These are phyloP conservation scores for Botrytis deweyae DNA, from an alignment of 2,329 filamentous ascomycete genomes.

Conservation along the genomic window DNA sequence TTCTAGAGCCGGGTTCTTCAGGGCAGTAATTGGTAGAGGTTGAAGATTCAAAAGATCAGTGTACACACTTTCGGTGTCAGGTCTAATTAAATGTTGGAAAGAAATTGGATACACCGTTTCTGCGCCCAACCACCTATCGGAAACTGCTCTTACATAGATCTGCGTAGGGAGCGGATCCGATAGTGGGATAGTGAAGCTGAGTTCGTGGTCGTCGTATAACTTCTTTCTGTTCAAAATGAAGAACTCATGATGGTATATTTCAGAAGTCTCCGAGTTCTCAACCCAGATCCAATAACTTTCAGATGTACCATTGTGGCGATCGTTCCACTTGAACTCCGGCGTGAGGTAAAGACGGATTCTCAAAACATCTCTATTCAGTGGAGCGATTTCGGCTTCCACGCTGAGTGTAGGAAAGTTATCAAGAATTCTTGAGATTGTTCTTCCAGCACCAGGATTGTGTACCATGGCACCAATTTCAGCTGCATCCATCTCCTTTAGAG, in stretches of 20 bases:
- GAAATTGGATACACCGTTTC: constrained; percentile 95
- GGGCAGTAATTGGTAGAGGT: constrained; percentile 78
- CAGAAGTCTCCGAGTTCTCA: constrained; percentile 94
- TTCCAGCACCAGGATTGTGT: constrained; percentile 85
- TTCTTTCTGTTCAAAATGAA: constrained; percentile 91
- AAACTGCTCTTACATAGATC: constrained; percentile 92
- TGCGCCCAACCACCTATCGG: constrained; percentile 93
- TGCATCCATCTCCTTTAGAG: constrained; percentile 87
- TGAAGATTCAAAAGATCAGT: constrained; percentile 91
- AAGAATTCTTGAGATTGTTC: constrained; percentile 75
- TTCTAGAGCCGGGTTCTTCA: constrained; percentile 84
- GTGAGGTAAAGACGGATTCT: constrained; percentile 84
- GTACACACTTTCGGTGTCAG: constrained; percentile 96
- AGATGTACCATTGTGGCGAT: constrained; percentile 86
- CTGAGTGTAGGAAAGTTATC: constrained; percentile 90
- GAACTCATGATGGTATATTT: constrained; percentile 97
- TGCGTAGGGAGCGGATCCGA: constrained; percentile 91
- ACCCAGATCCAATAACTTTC: constrained; percentile 99
- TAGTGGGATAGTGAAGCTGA: constrained; percentile 95
- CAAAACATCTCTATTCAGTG: constrained; percentile 89
- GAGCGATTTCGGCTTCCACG: constrained; percentile 91
- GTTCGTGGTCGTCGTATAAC: constrained; percentile 91
- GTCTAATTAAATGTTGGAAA: constrained; percentile 95
- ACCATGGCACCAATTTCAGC: constrained; percentile 88
- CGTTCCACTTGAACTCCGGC: constrained; percentile 93